Conservation (phyloP, 768 basidiomycete species). For the Suillus plorans region DNA sequence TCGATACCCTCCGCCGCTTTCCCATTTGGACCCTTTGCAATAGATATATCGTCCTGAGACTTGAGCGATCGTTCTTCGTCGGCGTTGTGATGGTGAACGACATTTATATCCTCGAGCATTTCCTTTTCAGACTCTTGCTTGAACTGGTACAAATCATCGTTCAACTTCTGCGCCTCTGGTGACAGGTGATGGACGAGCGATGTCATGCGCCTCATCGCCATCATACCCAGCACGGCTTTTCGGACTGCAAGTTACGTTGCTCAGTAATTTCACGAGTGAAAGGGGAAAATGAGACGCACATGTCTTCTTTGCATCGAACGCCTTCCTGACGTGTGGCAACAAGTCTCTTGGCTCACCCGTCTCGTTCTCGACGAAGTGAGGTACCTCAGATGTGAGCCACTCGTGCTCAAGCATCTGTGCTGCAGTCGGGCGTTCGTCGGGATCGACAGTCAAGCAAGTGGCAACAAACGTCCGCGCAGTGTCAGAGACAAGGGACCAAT, state of each 20-base stretch:
- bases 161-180: constrained; percentile 48
- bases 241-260: constrained; percentile 55
- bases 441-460: constrained; percentile 84
- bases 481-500: constrained; percentile 83
- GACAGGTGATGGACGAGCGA: constrained; percentile 42
- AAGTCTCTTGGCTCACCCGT: constrained; percentile 70
- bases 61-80: constrained; percentile 6
- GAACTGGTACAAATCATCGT: constrained; percentile 60
- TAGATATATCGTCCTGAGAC: constrained; percentile 4
- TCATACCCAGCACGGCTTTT: constrained; percentile 83
- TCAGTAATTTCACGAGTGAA: not conserved
- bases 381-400: constrained; percentile 60
- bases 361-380: constrained; percentile 64
- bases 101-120: constrained; percentile 37
- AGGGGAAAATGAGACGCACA: constrained; percentile 49
- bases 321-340: constrained; percentile 85
- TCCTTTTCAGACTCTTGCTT: constrained; percentile 80
- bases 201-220: constrained; percentile 81
- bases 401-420: constrained; percentile 68
- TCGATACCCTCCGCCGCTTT: constrained; percentile 20
- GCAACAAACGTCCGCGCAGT: constrained; percentile 83
- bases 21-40: constrained; percentile 9
- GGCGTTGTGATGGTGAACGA: constrained; percentile 51
- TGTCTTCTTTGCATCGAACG: constrained; percentile 84
- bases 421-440: constrained; percentile 76